These are phyloP conservation scores for Penicillium paxilli DNA, from an alignment of 495 filamentous ascomycete species.

Conservation along the genomic window DNA sequence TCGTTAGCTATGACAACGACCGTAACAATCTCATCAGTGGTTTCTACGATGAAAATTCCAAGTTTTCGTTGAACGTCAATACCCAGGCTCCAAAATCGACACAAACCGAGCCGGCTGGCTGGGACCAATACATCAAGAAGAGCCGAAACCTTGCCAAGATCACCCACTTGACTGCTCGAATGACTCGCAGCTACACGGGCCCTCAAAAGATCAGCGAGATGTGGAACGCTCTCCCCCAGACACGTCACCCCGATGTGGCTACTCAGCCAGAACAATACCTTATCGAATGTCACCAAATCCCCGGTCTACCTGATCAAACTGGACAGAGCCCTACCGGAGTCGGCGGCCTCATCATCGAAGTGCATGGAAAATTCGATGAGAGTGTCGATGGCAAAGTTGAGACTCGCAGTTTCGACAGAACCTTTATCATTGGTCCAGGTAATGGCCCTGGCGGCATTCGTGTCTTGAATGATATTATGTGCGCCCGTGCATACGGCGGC, in stretches of 20 bases:
- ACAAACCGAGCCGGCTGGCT: constrained; percentile 46
- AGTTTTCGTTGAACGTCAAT: constrained; percentile 77
- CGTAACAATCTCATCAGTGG: constrained; percentile 58
- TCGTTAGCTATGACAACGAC: constrained; percentile 72
- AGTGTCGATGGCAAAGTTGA: constrained; percentile 53
- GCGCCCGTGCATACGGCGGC: constrained; percentile 66
- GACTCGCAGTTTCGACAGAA: constrained; percentile 79
- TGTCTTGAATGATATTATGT: constrained; percentile 78
- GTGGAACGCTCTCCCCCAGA: constrained; percentile 70
- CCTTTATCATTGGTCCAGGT: constrained; percentile 80
- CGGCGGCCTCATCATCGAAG: constrained; percentile 73
- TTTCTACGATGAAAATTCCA: constrained; percentile 76
- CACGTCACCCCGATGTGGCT: constrained; percentile 69
- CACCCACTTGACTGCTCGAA: constrained; percentile 54
- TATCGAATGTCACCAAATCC: constrained; percentile 78
- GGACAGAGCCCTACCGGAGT: constrained; percentile 64
- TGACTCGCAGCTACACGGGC: constrained; percentile 66
- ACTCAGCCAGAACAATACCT: constrained; percentile 67
- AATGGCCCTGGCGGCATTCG: constrained; percentile 61
- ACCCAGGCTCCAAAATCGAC: constrained; percentile 57
- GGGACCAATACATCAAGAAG: constrained; percentile 74
- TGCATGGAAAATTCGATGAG: constrained; percentile 85
- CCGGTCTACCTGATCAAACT: constrained; percentile 68
- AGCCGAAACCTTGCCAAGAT: constrained; percentile 80
- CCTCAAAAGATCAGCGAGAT: constrained; percentile 62